Base-by-base conservation (phyloP, 805 yeast species). In the Wickerhamomyces pijperi region DNA sequence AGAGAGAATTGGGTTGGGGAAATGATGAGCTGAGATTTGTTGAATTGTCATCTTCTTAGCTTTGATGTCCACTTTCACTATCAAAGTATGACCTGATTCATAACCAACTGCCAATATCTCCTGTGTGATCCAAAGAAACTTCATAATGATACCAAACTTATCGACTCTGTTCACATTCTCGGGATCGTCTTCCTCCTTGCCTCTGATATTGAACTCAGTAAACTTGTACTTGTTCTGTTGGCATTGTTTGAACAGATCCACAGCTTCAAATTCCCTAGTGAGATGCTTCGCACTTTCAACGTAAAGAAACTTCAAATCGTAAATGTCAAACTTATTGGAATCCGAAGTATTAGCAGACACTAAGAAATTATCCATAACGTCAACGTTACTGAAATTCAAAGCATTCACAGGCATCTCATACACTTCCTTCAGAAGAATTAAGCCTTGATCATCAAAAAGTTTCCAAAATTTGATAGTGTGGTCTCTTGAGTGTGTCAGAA, bases 121-220 rank as follows among this genome's bases (percentile, higher is more conserved):
- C 4, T 38, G 28, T 11, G 48, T 49, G 1, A 68, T 48, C 56
- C 74, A 68, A 1, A 51, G 43, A 3, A 80, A 47, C 35, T 65
- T 69, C 86, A 85, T 82, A 13, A 81, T 70, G 32, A 82, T 79
- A 2, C 94, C 94, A 28, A 72, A 65, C 14, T 67, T 74, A 21
- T 49, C 52, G 15, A 33, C 44, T 33, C 51, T 50, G 36, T 40
- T 42, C 3, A 39, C 40, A 25, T 39, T 34, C 5, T 34, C 42
- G 4, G 11, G 11, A 31, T 31, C 33, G 9, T 15, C 19, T 5
- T 42, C 46, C 11, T 35, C 45, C 13, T 38, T 45, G 25, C 39
- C 35, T 17, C 42, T 28, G 0, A 46, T 6, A 18, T 43, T 44
- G 33, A 47, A 48, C 36, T 49, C 54, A 16, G 44, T 36, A 16